Percentiles rank a stretch among this genome's conserved stretches.
Evolutionary conservation across 768 basidiomycete species (phyloP).

Genomic region (Lactarius hengduanensis): DNA sequence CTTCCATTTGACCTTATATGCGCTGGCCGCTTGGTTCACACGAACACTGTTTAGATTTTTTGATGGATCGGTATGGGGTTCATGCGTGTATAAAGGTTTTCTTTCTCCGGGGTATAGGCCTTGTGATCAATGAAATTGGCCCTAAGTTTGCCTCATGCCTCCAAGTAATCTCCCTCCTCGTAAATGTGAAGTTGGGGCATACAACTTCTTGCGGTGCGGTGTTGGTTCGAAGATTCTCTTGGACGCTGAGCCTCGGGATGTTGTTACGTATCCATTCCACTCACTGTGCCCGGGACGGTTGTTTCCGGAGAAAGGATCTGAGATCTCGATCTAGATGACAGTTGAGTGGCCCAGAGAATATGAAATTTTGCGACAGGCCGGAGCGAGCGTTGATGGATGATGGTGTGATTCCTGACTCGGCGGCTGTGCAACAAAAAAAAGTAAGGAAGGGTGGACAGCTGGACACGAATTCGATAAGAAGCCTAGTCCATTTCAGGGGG

Average conservation of each 20-base stretch:
- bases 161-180: slow-evolving; percentile 1
- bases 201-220: slow-evolving; percentile 7
- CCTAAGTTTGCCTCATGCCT: slow-evolving; percentile 17
- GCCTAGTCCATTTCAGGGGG: slow-evolving; percentile 20
- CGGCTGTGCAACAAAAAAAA: slow-evolving; percentile 25
- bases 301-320: slow-evolving; percentile 21
- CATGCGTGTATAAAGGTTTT: neutral
- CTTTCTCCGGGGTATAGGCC: slow-evolving; percentile 6
- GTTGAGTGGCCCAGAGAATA: slow-evolving; percentile 23
- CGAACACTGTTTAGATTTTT: slow-evolving; percentile 11
- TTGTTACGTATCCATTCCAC: slow-evolving; percentile 24
- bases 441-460: slow-evolving; percentile 15
- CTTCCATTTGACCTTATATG: slow-evolving; percentile 28
- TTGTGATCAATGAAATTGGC: slow-evolving; percentile 13
- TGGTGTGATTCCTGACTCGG: slow-evolving; percentile 17
- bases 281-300: slow-evolving; percentile 17
- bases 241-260: slow-evolving; percentile 8
- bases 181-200: neutral
- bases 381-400: slow-evolving; percentile 23
- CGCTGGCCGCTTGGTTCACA: slow-evolving; percentile 16
- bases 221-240: slow-evolving; percentile 22
- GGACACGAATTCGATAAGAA: slow-evolving; percentile 22
- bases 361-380: slow-evolving; percentile 21
- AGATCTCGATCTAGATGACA: slow-evolving; percentile 24
- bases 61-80: slow-evolving; percentile 7